A percentile compares a stretch with the other conserved stretches of the same genome.
These are phyloP conservation scores for Moesziomyces aphidis DNA, from an alignment of 1,284 basidiomycete species.

Conservation along the genomic window DNA sequence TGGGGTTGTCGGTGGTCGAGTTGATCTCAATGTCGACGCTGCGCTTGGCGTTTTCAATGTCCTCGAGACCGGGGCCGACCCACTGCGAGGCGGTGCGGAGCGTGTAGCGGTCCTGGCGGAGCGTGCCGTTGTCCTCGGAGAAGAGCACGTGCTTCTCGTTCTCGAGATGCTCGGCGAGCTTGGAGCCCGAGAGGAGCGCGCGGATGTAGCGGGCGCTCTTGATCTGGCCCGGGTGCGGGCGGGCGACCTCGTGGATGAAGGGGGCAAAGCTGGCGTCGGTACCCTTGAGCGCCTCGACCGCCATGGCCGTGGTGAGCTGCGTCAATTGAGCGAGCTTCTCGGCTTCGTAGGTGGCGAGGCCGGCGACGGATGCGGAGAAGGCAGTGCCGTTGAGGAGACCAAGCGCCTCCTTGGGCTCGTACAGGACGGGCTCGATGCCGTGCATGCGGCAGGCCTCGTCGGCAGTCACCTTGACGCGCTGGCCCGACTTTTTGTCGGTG, in stretches of 20 bases:
- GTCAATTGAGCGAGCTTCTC: constrained; percentile 78
- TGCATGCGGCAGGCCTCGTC: constrained; percentile 69
- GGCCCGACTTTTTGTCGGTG: constrained; percentile 29
- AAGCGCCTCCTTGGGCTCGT: constrained; percentile 81
- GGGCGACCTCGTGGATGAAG: constrained; percentile 81
- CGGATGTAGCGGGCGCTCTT: constrained; percentile 45
- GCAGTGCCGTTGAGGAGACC: constrained; percentile 79
- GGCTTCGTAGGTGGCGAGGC: constrained; percentile 76
- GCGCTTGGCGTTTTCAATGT: constrained; percentile 76
- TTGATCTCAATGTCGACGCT: constrained; percentile 83
- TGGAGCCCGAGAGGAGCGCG: constrained; percentile 75
- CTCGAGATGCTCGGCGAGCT: constrained; percentile 74
- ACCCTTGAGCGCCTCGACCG: constrained; percentile 74
- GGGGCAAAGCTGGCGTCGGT: constrained; percentile 55
- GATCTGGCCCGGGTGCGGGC: constrained; percentile 88
- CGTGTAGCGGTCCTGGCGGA: constrained; percentile 82
- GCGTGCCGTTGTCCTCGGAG: constrained; percentile 77
- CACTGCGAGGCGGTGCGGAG: constrained; percentile 72
- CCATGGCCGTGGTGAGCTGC: constrained; percentile 84
- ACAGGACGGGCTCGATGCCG: constrained; percentile 76
- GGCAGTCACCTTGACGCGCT: constrained; percentile 41
- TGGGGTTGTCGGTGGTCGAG: constrained; percentile 75
- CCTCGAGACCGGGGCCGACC: constrained; percentile 86
- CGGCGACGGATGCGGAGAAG: constrained; percentile 74
- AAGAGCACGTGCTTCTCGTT: constrained; percentile 75